Evolutionary conservation across 2,329 filamentous ascomycete genomes (phyloP).

Genomic region (Ophiostoma tasmaniense): DNA sequence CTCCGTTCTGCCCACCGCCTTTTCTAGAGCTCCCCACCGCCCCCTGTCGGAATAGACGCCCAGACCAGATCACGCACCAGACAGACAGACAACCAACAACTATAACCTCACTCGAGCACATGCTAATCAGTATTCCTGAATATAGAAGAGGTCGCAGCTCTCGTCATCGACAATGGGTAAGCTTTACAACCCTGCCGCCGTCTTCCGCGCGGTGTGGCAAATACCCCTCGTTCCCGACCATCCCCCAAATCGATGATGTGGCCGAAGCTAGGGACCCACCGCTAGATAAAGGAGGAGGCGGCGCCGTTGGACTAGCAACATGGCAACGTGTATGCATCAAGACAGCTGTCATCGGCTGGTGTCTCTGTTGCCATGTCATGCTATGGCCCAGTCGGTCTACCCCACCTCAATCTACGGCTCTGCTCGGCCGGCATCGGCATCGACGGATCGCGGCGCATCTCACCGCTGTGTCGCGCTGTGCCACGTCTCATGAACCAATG

Average conservation of each 20-base stretch:
- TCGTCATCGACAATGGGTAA: slow-evolving; percentile 99
- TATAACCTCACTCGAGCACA: not conserved
- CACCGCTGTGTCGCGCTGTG: slow-evolving; percentile 2
- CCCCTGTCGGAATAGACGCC: not conserved
- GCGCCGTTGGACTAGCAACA: not conserved
- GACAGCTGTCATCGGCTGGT: not conserved
- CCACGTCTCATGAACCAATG: not conserved
- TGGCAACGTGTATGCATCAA: not conserved
- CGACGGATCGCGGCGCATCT: not conserved
- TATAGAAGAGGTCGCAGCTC: slow-evolving; percentile 98
- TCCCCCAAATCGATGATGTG: slow-evolving; percentile 17
- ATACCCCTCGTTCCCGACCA: slow-evolving; percentile 9
- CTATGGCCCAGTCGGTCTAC: not conserved
- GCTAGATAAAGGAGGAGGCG: slow-evolving; percentile 11
- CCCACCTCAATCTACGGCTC: not conserved
- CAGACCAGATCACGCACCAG: not conserved
- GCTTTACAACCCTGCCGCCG: slow-evolving; percentile 30
- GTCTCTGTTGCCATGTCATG: not conserved
- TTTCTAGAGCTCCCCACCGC: slow-evolving; percentile 11
- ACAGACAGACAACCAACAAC: not conserved
- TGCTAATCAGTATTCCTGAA: slow-evolving; percentile 23
- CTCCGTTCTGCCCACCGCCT: slow-evolving; percentile 17
- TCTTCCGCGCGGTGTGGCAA: slow-evolving; percentile 7
- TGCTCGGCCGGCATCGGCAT: slow-evolving; percentile 4
- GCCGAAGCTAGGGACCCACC: slow-evolving; percentile 17